Base-by-base conservation (phyloP, 2,329 filamentous ascomycete species). In the Thelonectria discophora region DNA sequence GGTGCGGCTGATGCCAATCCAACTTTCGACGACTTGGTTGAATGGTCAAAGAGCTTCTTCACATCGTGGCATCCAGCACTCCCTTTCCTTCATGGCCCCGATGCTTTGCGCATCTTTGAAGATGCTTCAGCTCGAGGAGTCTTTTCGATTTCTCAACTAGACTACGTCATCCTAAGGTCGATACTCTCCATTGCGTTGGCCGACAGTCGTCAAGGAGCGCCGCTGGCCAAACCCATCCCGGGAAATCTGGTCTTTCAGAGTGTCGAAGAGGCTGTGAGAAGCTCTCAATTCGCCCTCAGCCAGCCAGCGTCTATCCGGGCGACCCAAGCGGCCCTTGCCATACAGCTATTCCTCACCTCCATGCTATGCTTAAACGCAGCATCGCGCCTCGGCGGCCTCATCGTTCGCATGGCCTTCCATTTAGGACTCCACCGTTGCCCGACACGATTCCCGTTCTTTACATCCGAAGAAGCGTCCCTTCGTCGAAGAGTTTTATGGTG, bases 371-470 rank as follows among this genome's bases (percentile, higher is more conserved):
- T 86, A 9, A 86, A 86, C 62, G 82, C 83, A 13, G 85, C 85
- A 0, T 87, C 84, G 1, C 79, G 84, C 4, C 67, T 87, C 1
- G 83, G 85, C 0, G 85, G 85, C 0, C 72, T 86, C 2, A 80
- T 87, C 5, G 81, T 82, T 7, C 80, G 84, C 5, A 84, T 85
- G 68, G 81, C 83, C 1, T 85, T 84, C 46, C 84, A 87, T 48
- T 73, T 87, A 2, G 85, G 85, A 0, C 77, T 88, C n/a, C 85
- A 88, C 72, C 80, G 85, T 3, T 88, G 85, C 55, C 84, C 85
- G 1, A 76, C 77, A 5, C 78, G 85, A 0, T 87, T 81, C 58
- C 74, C 80, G 0, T 81, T 82, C 46, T 86, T 87, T 65, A 79
- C 75, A 0, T 58, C 70, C 1, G 72, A 78, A 10, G 83, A 86